A percentile compares a stretch with the other conserved stretches of the same genome.
phyloP scores from a whole-genome alignment of 176 grass and related monocot species.

The Oryza longistaminata region DNA sequence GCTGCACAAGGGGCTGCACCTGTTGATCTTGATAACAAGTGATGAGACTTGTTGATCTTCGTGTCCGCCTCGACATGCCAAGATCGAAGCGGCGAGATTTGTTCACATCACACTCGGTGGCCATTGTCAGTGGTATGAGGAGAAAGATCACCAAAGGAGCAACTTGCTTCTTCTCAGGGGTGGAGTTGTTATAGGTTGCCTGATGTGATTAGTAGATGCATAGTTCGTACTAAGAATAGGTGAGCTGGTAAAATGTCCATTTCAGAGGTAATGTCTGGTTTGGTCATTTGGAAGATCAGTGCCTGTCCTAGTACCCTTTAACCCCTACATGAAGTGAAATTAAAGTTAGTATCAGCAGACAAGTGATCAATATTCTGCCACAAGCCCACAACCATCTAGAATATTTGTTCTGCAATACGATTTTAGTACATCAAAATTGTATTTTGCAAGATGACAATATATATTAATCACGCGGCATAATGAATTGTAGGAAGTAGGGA shows the following conservation, averaged over 20 bases:
- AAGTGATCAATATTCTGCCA: slow-evolving; percentile 50
- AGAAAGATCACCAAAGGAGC: slow-evolving; percentile 38
- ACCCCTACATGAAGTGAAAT: slow-evolving; percentile 63
- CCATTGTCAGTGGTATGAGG: slow-evolving; percentile 58
- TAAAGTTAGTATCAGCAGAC: slow-evolving; percentile 42
- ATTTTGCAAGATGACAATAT: slow-evolving; percentile 21
- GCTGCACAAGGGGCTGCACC: slow-evolving; percentile 16
- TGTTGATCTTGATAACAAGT: slow-evolving; percentile 41
- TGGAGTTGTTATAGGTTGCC: slow-evolving; percentile 45
- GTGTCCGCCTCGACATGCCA: slow-evolving; percentile 84
- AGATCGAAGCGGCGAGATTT: slow-evolving; percentile 69
- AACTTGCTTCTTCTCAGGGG: slow-evolving; percentile 35
- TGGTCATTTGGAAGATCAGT: slow-evolving; percentile 58
- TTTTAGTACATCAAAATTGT: slow-evolving; percentile 27
- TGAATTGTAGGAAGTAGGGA: slow-evolving; percentile 24
- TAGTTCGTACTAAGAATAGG: slow-evolving; percentile 39
- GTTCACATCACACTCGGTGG: slow-evolving; percentile 50
- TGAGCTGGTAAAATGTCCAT: slow-evolving; percentile 57
- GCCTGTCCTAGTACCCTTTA: slow-evolving; percentile 41
- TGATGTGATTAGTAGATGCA: slow-evolving; percentile 36
- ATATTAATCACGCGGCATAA: slow-evolving; percentile 2
- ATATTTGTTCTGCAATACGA: slow-evolving; percentile 1
- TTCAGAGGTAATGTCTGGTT: slow-evolving; percentile 49
- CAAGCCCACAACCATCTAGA: slow-evolving; percentile 26
- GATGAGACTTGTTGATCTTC: slow-evolving; percentile 45